A percentile compares a stretch with the other conserved stretches of the same genome.
phyloP scores from a whole-genome alignment of 768 basidiomycete genomes.

The Mycena alexandri region DNA sequence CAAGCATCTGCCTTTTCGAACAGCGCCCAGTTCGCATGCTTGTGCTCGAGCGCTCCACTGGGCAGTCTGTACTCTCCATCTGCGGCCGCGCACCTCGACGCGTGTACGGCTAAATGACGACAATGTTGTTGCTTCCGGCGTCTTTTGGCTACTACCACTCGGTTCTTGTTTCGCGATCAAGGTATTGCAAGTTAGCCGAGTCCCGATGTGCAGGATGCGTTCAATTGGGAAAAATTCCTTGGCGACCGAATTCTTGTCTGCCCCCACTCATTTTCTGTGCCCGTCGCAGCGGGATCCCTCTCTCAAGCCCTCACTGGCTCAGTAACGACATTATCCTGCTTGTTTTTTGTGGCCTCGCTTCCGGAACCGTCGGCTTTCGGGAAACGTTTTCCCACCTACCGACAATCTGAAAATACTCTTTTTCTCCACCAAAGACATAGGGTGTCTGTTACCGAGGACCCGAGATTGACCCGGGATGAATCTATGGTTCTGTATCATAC shows the following conservation, averaged over 20 bases:
- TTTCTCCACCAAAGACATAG: slow-evolving; percentile 24
- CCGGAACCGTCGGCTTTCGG: slow-evolving; percentile 3
- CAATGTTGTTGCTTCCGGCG: neutral
- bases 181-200: slow-evolving; percentile 30
- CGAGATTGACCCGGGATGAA: slow-evolving; percentile 28
- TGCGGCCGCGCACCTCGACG: neutral
- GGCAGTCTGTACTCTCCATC: neutral
- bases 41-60: no score
- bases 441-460: slow-evolving; percentile 27
- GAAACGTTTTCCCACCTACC: slow-evolving; percentile 16
- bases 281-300: neutral
- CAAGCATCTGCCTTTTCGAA: no score
- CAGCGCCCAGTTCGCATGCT: no score
- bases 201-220: slow-evolving; percentile 32
- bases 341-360: neutral
- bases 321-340: no score
- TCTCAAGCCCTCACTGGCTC: neutral
- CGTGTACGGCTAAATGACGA: slow-evolving; percentile 12
- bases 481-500: slow-evolving; percentile 21
- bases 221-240: slow-evolving; percentile 16
- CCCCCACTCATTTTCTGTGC: slow-evolving; percentile 1
- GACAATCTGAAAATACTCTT: neutral
- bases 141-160: slow-evolving; percentile 21
- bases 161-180: slow-evolving; percentile 18
- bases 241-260: slow-evolving; percentile 5